These are phyloP conservation scores for Penicillium palitans DNA, from an alignment of 2,329 filamentous ascomycete species.

Conservation along the genomic window DNA sequence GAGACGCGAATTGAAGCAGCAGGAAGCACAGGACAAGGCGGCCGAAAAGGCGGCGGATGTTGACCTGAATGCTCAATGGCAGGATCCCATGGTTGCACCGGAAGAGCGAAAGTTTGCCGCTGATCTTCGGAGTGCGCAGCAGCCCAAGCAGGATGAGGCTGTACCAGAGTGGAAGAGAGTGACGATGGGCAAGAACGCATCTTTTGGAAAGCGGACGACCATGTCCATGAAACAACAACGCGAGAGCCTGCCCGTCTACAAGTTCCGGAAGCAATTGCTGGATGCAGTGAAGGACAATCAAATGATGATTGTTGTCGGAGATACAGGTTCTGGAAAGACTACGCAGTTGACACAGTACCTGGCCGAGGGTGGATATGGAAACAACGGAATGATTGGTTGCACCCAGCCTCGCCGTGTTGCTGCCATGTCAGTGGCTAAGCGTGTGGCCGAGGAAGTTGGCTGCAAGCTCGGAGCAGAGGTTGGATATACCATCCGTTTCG, in stretches of 20 bases:
- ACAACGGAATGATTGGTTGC: conserved; percentile 87
- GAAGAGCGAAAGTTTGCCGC: conserved; percentile 86
- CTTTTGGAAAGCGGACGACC: conserved; percentile 80
- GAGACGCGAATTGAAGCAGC: conserved; percentile 80
- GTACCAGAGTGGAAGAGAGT: conserved; percentile 92
- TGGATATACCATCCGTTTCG: conserved; percentile 96
- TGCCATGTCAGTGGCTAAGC: conserved; percentile 95
- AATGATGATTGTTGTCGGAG: conserved; percentile 91
- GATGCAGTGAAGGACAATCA: conserved; percentile 86
- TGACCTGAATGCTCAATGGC: conserved; percentile 87
- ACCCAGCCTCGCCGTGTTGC: conserved; percentile 96
- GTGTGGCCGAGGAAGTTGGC: conserved; percentile 93
- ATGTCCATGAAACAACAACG: conserved; percentile 95
- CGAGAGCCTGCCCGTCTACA: conserved; percentile 83
- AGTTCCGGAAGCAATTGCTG: conserved; percentile 83
- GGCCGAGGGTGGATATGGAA: conserved; percentile 85
- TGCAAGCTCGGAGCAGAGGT: conserved; percentile 89
- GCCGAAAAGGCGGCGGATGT: conserved; percentile 75
- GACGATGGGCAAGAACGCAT: conserved; percentile 74
- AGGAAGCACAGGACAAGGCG: conserved; percentile 76
- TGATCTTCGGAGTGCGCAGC: conserved; percentile 71
- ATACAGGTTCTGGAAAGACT: conserved; percentile 96
- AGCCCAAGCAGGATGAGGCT: conserved; percentile 61
- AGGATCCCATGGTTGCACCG: conserved; percentile 89
- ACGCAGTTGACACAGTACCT: conserved; percentile 95